Evolutionary conservation across 164 flowering plant genomes (phyloP).

Genomic region (Amborella trichopoda): DNA sequence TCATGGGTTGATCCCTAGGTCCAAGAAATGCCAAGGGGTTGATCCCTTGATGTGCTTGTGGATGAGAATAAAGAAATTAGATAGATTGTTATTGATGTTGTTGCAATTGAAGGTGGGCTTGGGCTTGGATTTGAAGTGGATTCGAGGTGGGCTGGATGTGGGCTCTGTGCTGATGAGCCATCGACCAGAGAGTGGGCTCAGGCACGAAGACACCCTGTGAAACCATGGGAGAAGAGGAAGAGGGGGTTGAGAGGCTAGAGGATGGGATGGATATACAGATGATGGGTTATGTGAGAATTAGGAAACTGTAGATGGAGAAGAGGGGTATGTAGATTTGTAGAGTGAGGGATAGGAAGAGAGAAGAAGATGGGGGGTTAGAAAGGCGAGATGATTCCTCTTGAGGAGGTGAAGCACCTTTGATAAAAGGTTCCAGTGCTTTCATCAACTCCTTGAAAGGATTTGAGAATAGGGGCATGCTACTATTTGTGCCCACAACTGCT

Average conservation of each 20-base stretch:
- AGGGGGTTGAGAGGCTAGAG: slow-evolving; percentile 2
- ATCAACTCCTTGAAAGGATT: slow-evolving; percentile 61
- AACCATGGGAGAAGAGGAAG: slow-evolving; percentile 20
- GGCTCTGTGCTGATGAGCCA: slow-evolving; percentile 5
- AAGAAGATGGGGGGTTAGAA: slow-evolving; percentile 4
- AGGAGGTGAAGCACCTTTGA: slow-evolving; percentile 48
- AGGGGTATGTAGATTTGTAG: slow-evolving; percentile 11
- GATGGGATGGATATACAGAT: slow-evolving; percentile 10
- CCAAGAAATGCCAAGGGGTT: slow-evolving; percentile 20
- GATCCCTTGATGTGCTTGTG: slow-evolving; percentile 10
- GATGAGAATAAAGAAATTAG: background rate
- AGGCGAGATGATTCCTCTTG: slow-evolving; percentile 1
- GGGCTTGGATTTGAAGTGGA: slow-evolving; percentile 52
- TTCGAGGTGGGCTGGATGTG: slow-evolving; percentile 49
- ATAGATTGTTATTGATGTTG: slow-evolving; percentile 7
- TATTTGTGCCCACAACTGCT: slow-evolving; percentile 44
- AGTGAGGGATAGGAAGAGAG: slow-evolving; percentile 8
- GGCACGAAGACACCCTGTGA: slow-evolving; percentile 15
- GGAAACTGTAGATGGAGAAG: slow-evolving; percentile 5
- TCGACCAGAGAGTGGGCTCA: slow-evolving; percentile 6
- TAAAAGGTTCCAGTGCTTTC: slow-evolving; percentile 95
- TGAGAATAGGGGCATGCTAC: slow-evolving; percentile 13
- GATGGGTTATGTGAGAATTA: slow-evolving; percentile 10
- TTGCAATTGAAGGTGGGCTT: slow-evolving; percentile 23
- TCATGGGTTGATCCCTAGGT: slow-evolving; percentile 55